These are phyloP conservation scores for Aspergillus luchuensis DNA, from an alignment of 2,329 filamentous ascomycete species.

Conservation along the genomic window DNA sequence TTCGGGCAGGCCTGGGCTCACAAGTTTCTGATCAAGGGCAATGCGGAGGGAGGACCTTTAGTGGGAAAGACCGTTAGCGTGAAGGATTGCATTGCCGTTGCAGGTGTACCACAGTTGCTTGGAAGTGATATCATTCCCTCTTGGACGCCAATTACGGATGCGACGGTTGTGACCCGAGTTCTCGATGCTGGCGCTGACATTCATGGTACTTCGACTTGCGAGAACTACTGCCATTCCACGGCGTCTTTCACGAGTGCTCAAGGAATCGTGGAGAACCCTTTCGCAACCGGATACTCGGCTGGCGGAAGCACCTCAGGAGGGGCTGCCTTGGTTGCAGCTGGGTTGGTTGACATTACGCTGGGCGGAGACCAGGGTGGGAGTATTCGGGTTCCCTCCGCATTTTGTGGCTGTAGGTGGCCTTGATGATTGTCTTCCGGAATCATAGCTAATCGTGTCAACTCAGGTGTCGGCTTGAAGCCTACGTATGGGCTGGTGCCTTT, in stretches of 20 bases:
- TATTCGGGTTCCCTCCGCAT: slow-evolving; percentile 43
- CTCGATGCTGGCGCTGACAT: slow-evolving; percentile 56
- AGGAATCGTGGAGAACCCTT: slow-evolving; percentile 32
- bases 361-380: slow-evolving; percentile 39
- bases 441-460: background rate
- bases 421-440: background rate
- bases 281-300: slow-evolving; percentile 31
- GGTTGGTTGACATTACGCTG: slow-evolving; percentile 33
- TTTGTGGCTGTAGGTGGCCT: slow-evolving; percentile 39
- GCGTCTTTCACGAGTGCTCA: slow-evolving; percentile 33
- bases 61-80: slow-evolving; percentile 52
- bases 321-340: slow-evolving; percentile 30
- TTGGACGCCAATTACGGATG: slow-evolving; percentile 57
- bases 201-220: slow-evolving; percentile 55
- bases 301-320: slow-evolving; percentile 34
- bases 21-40: slow-evolving; percentile 50
- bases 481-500: slow-evolving; percentile 56
- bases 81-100: slow-evolving; percentile 59
- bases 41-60: slow-evolving; percentile 29
- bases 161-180: slow-evolving; percentile 55
- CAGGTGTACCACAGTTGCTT: slow-evolving; percentile 56
- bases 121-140: slow-evolving; percentile 54
- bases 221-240: slow-evolving; percentile 52
- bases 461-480: slow-evolving; percentile 53
- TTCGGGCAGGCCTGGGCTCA: slow-evolving; percentile 57